Conservation (phyloP, 2,329 filamentous ascomycete species). For the Epichloe aotearoae region DNA sequence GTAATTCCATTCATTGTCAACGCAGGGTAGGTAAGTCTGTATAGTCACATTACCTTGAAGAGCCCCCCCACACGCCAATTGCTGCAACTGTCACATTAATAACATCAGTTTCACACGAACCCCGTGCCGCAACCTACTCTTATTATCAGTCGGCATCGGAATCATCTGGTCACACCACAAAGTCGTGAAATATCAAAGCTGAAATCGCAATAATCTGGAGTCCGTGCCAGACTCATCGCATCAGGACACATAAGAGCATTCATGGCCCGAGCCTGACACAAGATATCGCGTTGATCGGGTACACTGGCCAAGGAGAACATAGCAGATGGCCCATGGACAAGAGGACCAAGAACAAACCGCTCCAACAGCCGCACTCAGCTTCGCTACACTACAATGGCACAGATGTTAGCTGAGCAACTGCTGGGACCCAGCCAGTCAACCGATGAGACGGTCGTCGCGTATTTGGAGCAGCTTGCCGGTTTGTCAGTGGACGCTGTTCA, state of each 20-base stretch:
- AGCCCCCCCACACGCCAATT: no score
- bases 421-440: constrained; percentile 18
- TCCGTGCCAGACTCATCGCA: no score
- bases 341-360: background rate
- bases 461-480: constrained; percentile 65
- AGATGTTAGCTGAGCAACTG: constrained; percentile 20
- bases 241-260: background rate
- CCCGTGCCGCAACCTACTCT: no score
- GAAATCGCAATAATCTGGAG: no score
- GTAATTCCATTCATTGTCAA: background rate
- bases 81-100: no score
- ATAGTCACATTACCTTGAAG: background rate
- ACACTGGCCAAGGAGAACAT: background rate
- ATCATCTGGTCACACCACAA: no score
- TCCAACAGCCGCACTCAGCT: background rate
- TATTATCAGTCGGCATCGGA: no score
- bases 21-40: background rate
- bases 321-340: background rate
- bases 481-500: constrained; percentile 62
- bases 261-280: background rate
- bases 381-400: constrained; percentile 18
- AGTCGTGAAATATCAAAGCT: no score
- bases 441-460: constrained; percentile 48
- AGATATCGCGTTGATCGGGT: background rate
- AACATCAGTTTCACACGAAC: no score